A percentile compares a stretch with the other conserved stretches of the same genome.
Evolutionary conservation across 1,139 yeast genomes (phyloP).

Genomic region (Hyphopichia khmerensis): DNA sequence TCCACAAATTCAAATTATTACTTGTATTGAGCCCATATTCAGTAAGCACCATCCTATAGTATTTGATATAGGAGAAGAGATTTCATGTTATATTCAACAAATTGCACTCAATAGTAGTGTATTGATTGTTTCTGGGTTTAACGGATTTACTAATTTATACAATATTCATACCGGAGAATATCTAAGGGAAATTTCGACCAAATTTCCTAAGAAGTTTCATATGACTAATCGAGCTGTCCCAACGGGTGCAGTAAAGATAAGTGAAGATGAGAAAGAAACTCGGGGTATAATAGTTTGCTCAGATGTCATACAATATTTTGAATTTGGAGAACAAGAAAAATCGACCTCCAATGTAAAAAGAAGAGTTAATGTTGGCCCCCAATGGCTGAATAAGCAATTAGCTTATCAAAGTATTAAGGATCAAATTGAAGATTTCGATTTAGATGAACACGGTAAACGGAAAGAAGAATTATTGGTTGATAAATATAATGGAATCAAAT

Average conservation of each 20-base stretch:
- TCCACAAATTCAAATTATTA: constrained; percentile 10
- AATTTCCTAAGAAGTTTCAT: constrained; percentile 43
- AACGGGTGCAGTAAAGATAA: constrained; percentile 42
- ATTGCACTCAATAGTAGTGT: constrained; percentile 44
- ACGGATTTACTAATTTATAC: constrained; percentile 62
- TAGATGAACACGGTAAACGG: constrained; percentile 16
- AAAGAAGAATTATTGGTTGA: constrained; percentile 29
- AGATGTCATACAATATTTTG: constrained; percentile 60
- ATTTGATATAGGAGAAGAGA: constrained; percentile 6
- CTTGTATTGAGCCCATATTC: constrained; percentile 12
- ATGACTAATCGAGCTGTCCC: constrained; percentile 33
- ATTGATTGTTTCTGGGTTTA: constrained; percentile 59
- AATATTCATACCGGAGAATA: constrained; percentile 62
- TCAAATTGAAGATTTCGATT: constrained; percentile 39
- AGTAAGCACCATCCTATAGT: constrained; percentile 16
- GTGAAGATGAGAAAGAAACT: constrained; percentile 38
- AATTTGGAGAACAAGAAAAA: constrained; percentile 43
- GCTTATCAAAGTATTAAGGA: constrained; percentile 26
- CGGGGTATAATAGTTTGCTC: constrained; percentile 58
- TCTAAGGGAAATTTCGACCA: constrained; percentile 46
- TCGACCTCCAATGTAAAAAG: constrained; percentile 8
- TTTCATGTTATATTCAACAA: constrained; percentile 17
- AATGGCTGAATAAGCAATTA: constrained; percentile 13
- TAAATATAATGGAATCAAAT: constrained; percentile 44
- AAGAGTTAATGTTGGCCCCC: constrained; percentile 16